These are phyloP conservation scores for Zymoseptoria tritici DNA, from an alignment of 2,329 filamentous ascomycete genomes.

Conservation along the genomic window DNA sequence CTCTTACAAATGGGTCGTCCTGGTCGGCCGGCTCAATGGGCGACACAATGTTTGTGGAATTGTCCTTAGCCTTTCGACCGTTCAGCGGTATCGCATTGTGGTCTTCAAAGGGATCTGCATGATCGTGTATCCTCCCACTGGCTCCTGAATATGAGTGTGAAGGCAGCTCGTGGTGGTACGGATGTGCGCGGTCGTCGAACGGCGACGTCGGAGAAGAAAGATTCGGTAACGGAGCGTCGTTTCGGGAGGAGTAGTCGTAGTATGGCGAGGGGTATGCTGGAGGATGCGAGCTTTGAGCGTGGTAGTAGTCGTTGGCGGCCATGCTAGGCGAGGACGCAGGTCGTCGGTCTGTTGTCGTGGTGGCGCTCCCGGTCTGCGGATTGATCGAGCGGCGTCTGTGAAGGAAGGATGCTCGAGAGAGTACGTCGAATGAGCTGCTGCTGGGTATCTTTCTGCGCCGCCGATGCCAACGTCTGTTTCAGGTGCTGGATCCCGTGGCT, in stretches of 20 bases:
- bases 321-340: slow-evolving; percentile 3
- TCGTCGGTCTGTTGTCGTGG: no score
- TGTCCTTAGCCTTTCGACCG: slow-evolving; percentile 31
- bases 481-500: background rate
- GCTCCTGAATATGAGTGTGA: slow-evolving; percentile 37
- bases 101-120: slow-evolving; percentile 42
- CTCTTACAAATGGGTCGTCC: slow-evolving; percentile 35
- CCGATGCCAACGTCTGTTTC: background rate
- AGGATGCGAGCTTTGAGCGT: slow-evolving; percentile 31
- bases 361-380: no score
- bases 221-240: slow-evolving; percentile 33
- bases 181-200: slow-evolving; percentile 27
- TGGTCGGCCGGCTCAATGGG: slow-evolving; percentile 33
- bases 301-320: slow-evolving; percentile 46
- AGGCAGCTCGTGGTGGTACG: slow-evolving; percentile 12
- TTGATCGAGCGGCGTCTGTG: no score
- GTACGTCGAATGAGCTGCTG: background rate
- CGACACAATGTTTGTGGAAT: slow-evolving; percentile 29
- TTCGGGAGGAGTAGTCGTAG: slow-evolving; percentile 40
- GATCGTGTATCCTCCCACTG: slow-evolving; percentile 44
- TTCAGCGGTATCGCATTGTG: slow-evolving; percentile 43
- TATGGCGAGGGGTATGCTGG: slow-evolving; percentile 28
- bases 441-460: background rate
- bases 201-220: slow-evolving; percentile 18
- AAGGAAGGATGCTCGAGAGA: background rate